Evolutionary conservation across 2,329 filamentous ascomycete species (phyloP), one percentile per base, ranked within the genome.

Genomic region (Cytospora piceicola): DNA sequence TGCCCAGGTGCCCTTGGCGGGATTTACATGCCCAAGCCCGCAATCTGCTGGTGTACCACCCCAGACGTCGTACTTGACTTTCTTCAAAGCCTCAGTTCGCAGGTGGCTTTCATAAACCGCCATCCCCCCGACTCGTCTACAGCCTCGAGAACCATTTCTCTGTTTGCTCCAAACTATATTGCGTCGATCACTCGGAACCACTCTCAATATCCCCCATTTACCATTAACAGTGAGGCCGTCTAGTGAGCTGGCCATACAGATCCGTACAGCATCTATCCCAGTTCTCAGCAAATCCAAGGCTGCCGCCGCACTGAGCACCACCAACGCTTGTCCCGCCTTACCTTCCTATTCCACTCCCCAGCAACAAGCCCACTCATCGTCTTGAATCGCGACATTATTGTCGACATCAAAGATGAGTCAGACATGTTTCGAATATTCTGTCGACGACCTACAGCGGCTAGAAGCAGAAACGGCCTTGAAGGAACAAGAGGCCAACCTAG

Each of bases 31-130:
- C 24, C 53, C 64, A 57, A 57, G 63, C 58, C 63, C 57, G 58
- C 63, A 61, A 64, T 64, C 52, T 61, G 56, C 51, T 57, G 49
- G 32, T 56, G 63, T 61, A 61, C 63, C 29, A 65, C 63, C 51
- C 6, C 11, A 51, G 9, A 34, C 22, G 29, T 61, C 53, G 51
- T 59, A 36, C 51, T 29, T 46, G 30, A 20, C 20, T 54, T 64
- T 42, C 34, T 55, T 51, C 56, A 64, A 64, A 61, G 56, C 49
- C 54, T 58, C 49, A 63, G 59, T 42, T 42, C 59, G 55, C 64
- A 63, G 52, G 49, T 63, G 54, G 60, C 46, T 58, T 63, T 63
- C 59, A 63, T 63, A 66, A 66, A 57, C 46, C 52, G 60, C 39
- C 54, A 27, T 34, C 39, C 34, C 64, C 58, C 64, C 59, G 54